These are phyloP conservation scores for Stagonosporopsis cucurbitacearum DNA, from an alignment of 2,329 filamentous ascomycete genomes.

Conservation along the genomic window DNA sequence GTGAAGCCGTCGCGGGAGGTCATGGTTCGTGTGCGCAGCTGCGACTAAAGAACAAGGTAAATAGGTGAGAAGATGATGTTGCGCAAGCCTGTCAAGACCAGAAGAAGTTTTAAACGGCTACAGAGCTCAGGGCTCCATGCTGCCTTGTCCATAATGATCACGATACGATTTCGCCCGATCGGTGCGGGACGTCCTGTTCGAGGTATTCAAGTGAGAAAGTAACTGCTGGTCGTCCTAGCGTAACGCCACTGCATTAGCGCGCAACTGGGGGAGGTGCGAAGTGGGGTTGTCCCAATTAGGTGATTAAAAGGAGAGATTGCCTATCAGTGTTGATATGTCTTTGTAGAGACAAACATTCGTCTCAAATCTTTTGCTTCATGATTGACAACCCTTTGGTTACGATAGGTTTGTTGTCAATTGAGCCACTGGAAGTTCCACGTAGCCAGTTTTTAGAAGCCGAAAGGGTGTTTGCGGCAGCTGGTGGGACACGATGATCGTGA, in stretches of 20 bases:
- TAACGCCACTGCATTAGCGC: neutral
- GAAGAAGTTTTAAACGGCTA: neutral
- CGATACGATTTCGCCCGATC: neutral
- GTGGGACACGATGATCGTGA: too few species aligned
- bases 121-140: neutral
- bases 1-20: conserved; percentile 30
- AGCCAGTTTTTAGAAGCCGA: too few species aligned
- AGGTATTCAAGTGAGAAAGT: conserved; percentile 2
- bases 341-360: too few species aligned
- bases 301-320: conserved; percentile 21
- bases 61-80: neutral
- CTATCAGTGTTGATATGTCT: too few species aligned
- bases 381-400: neutral
- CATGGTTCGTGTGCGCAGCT: conserved; percentile 10
- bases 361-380: neutral
- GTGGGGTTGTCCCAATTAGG: conserved; percentile 14
- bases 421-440: too few species aligned
- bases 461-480: too few species aligned
- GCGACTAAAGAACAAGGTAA: neutral
- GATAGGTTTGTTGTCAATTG: too few species aligned
- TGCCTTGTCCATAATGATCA: neutral
- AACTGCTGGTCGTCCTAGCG: neutral
- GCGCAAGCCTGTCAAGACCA: neutral
- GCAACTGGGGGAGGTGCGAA: neutral
- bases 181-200: neutral